Base-by-base conservation (phyloP, 805 yeast genomes). In the Cyberlindnera japonica region DNA sequence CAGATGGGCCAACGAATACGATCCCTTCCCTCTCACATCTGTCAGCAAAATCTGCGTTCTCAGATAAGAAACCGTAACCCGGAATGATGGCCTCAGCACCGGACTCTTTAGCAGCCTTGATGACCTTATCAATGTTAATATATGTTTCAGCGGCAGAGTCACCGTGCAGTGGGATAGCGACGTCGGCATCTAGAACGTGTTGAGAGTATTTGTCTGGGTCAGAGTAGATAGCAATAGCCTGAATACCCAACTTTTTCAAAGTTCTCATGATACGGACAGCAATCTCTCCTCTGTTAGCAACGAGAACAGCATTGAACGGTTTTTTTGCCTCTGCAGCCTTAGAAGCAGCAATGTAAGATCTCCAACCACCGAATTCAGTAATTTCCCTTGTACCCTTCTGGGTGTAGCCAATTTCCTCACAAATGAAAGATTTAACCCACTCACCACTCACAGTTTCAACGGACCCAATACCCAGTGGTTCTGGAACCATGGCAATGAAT, bases 221-320 rank as follows among this genome's bases (percentile, higher is more conserved):
- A 12, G 97, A 86, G 64, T 84, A 93, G 33, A 91, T 83, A 6
- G 98, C 93, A 51, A 91, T 82, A 1, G 96, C 69, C 49, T 71
- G 74, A 53, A 93, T 86, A 4, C 79, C 79, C 49, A 93, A 61
- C 61, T 82, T 83, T 63, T 85, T 86, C 58, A 91, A 70, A 15
- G 99, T 90, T 59, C 77, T 83, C 57, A 91, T 88, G 53, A 93
- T 88, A 57, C 99, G 73, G 22, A 90, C 97, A 2, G 99, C 97
- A 55, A 91, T 91, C 66, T 91, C 99, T 61, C 98, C 98, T 67
- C 99, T 78, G 69, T 91, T 91, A 29, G 98, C 98, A 40, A 91
- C 93, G 41, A 91, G 72, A n/a, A 91, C 96, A 10, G 83, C 75
- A 16, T 79, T 71, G 65, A 89, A 88, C 1, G 95, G 93, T 54